phyloP scores from a whole-genome alignment of 495 filamentous ascomycete species.

The Aspergillus mulundensis region DNA sequence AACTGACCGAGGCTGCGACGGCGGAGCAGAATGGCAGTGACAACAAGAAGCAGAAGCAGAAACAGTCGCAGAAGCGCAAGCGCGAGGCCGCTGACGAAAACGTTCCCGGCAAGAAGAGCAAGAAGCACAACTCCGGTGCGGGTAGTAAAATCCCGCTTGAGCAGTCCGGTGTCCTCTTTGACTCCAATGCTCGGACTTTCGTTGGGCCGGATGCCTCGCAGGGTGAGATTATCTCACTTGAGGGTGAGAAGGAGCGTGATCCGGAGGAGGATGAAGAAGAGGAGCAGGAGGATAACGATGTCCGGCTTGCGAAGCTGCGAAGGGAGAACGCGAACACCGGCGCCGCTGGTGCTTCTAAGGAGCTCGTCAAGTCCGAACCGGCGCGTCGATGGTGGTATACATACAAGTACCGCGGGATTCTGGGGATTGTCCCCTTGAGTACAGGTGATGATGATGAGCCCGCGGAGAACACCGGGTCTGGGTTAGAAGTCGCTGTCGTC shows the following conservation, averaged over 20 bases:
- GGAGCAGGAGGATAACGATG: conserved; percentile 29
- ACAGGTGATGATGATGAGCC: conserved; percentile 8
- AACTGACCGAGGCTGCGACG: conserved; percentile 20
- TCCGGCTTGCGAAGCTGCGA: conserved; percentile 32
- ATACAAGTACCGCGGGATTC: conserved; percentile 84
- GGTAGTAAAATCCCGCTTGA: conserved; percentile 58
- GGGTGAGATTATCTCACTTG: conserved; percentile 38
- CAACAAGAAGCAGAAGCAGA: background rate
- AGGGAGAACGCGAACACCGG: conserved; percentile 25
- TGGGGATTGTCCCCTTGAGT: conserved; percentile 76
- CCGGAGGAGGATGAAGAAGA: conserved; percentile 48
- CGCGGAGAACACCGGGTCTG: conserved; percentile 20
- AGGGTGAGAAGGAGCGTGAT: conserved; percentile 37
- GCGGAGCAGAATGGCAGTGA: conserved; percentile 20
- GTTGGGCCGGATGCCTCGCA: conserved; percentile 37
- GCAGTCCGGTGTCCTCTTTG: conserved; percentile 52
- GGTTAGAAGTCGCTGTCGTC: conserved; percentile 76
- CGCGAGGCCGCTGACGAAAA: conserved; percentile 36
- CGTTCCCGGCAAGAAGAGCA: conserved; percentile 19
- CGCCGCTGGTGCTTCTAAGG: conserved; percentile 31
- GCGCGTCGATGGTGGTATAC: conserved; percentile 65
- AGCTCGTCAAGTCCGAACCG: conserved; percentile 23
- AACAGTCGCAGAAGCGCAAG: conserved; percentile 38
- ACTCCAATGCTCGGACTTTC: conserved; percentile 53
- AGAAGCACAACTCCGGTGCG: conserved; percentile 51